A percentile compares a stretch with the other conserved stretches of the same genome.
Evolutionary conservation across 1,284 basidiomycete genomes (phyloP).

Genomic region (Boletus semigastroideus): DNA sequence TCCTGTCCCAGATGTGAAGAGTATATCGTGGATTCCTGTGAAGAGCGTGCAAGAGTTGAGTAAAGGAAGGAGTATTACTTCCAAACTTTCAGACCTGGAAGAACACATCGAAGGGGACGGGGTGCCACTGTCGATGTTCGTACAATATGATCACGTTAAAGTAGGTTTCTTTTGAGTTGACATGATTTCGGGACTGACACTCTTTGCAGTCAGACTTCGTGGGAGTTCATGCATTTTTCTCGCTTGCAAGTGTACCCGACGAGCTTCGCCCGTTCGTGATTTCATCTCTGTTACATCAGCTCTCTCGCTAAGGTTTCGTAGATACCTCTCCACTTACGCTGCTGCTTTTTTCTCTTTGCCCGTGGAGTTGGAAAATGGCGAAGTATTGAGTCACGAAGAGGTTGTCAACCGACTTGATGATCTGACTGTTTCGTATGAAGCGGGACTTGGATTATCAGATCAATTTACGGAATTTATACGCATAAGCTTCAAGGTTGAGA

Average conservation of each 20-base stretch:
- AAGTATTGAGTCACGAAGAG: constrained; percentile 79
- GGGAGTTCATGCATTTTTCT: constrained; percentile 77
- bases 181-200: constrained; percentile 9
- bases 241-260: constrained; percentile 69
- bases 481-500: constrained; percentile 84
- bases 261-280: constrained; percentile 71
- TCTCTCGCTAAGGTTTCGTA: constrained; percentile 32
- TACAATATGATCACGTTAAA: constrained; percentile 88
- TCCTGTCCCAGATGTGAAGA: constrained; percentile 84
- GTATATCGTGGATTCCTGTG: constrained; percentile 94
- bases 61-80: constrained; percentile 38
- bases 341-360: constrained; percentile 90
- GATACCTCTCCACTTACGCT: constrained; percentile 82
- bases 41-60: constrained; percentile 73
- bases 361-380: constrained; percentile 69
- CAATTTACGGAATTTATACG: constrained; percentile 77
- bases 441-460: constrained; percentile 66
- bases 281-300: not conserved
- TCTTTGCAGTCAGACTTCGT: constrained; percentile 87
- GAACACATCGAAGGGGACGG: constrained; percentile 75
- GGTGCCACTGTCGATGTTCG: constrained; percentile 76
- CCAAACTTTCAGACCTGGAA: constrained; percentile 44
- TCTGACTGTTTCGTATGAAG: constrained; percentile 88
- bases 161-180: constrained; percentile 38
- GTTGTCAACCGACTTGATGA: constrained; percentile 90